Percentiles rank a stretch among this genome's conserved stretches.
phyloP scores from a whole-genome alignment of 2,329 filamentous ascomycete species.

The Cladosporium sp. region DNA sequence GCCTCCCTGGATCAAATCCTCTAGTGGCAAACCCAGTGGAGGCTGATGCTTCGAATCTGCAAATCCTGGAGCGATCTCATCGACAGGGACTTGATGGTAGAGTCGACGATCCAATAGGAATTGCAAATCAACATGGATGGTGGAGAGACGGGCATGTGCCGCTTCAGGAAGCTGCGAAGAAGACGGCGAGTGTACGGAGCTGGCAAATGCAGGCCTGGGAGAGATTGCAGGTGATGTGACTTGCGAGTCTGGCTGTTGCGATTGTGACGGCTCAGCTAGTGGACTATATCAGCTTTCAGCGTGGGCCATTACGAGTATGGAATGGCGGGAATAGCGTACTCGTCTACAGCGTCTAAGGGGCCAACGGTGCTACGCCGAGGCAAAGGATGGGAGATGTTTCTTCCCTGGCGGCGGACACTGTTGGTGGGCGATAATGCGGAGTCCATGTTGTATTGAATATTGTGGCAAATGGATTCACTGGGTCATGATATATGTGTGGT shows the following conservation, averaged over 20 bases:
- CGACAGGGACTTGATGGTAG: conserved; percentile 75
- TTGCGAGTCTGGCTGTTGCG: conserved; percentile 25
- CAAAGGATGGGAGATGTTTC: conserved; percentile 42
- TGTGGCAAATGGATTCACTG: background rate
- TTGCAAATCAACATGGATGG: conserved; percentile 67
- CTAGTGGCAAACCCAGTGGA: conserved; percentile 63
- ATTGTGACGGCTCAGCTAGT: conserved; percentile 24
- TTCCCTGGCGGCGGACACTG: conserved; percentile 34
- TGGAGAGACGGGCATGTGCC: conserved; percentile 15
- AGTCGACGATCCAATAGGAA: conserved; percentile 78
- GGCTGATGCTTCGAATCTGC: conserved; percentile 68
- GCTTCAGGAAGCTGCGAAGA: conserved; percentile 26
- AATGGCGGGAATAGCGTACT: conserved; percentile 58
- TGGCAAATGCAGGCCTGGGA: conserved; percentile 17
- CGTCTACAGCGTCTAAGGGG: conserved; percentile 69
- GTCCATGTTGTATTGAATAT: conserved; percentile 26
- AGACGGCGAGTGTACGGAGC: conserved; percentile 15
- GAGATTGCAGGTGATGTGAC: conserved; percentile 30
- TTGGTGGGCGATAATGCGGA: conserved; percentile 32
- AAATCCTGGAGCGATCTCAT: conserved; percentile 66
- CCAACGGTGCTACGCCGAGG: conserved; percentile 74
- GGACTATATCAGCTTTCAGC: conserved; percentile 33
- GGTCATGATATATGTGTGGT: background rate
- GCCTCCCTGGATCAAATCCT: conserved; percentile 67
- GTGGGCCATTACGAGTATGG: background rate